phyloP scores from a whole-genome alignment of 257 asterid genomes.

The Ilex asprella region DNA sequence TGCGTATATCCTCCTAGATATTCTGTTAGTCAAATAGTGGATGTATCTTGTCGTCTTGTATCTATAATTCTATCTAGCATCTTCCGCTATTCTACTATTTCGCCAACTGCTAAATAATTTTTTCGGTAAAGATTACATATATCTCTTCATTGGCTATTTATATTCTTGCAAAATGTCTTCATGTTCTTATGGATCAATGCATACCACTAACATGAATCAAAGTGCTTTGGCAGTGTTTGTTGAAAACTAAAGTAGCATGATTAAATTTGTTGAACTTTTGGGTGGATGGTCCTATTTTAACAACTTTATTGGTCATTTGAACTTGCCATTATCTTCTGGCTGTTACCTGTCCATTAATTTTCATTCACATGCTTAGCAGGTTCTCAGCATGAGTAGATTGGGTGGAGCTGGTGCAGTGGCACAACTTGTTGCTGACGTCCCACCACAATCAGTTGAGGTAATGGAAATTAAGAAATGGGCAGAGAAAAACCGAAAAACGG shows the following conservation, averaged over 20 bases:
- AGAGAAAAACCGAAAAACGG: background rate
- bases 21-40: too few species aligned
- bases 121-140: too few species aligned
- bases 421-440: constrained; percentile 79
- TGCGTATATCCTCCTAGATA: too few species aligned
- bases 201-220: too few species aligned
- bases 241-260: background rate
- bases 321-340: background rate
- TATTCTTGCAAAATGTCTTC: background rate
- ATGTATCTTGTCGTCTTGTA: too few species aligned
- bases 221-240: too few species aligned
- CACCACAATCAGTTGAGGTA: constrained; percentile 68
- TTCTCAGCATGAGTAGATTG: constrained; percentile 83
- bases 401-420: constrained; percentile 94
- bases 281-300: too few species aligned
- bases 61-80: too few species aligned
- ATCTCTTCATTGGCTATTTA: background rate
- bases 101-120: too few species aligned
- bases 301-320: background rate
- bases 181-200: too few species aligned
- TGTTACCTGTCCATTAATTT: background rate
- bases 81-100: too few species aligned
- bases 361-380: constrained; percentile 31
- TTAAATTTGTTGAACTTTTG: background rate
- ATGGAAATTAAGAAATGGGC: constrained; percentile 2